These are phyloP conservation scores for Globisporangium viniferum DNA, from an alignment of 352 stramenopile species.

Conservation along the genomic window DNA sequence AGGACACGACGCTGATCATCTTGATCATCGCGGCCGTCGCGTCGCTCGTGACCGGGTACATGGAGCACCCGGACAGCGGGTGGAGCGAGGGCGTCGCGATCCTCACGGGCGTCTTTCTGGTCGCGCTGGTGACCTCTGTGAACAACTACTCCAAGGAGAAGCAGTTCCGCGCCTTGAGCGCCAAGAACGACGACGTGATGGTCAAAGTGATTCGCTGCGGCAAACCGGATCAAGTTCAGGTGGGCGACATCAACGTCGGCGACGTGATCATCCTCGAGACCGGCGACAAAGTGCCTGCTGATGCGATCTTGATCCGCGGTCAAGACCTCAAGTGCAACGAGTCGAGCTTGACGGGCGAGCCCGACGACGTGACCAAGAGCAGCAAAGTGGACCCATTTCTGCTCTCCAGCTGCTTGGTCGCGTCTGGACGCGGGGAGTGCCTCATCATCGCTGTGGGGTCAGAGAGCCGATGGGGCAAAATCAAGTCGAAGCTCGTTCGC, in stretches of 20 bases:
- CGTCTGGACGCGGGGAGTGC: slow-evolving; percentile 66
- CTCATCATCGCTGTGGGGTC: slow-evolving; percentile 82
- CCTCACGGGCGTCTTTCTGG: slow-evolving; percentile 90
- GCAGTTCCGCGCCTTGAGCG: slow-evolving; percentile 84
- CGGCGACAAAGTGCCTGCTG: slow-evolving; percentile 93
- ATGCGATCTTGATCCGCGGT: slow-evolving; percentile 90
- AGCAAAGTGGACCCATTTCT: slow-evolving; percentile 73
- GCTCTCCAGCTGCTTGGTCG: slow-evolving; percentile 83
- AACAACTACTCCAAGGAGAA: slow-evolving; percentile 97
- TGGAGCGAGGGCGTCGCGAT: slow-evolving; percentile 97
- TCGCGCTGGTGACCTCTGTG: slow-evolving; percentile 92
- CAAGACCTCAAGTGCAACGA: slow-evolving; percentile 96
- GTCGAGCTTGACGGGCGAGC: slow-evolving; percentile 95
- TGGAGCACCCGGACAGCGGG: slow-evolving; percentile 71
- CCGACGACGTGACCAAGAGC: slow-evolving; percentile 90
- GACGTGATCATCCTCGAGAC: slow-evolving; percentile 92
- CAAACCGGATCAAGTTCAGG: slow-evolving; percentile 61
- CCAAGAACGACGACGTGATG: slow-evolving; percentile 86
- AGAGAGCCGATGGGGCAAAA: slow-evolving; percentile 88
- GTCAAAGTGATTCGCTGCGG: slow-evolving; percentile 78
- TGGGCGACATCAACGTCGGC: slow-evolving; percentile 74
- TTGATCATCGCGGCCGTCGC: slow-evolving; percentile 84
- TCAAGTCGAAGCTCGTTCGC: slow-evolving; percentile 87
- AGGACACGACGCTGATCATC: slow-evolving; percentile 90
- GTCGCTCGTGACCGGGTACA: slow-evolving; percentile 78